Conservation (phyloP, 176 grass and related monocot genomes). For the Triticum turgidum region DNA sequence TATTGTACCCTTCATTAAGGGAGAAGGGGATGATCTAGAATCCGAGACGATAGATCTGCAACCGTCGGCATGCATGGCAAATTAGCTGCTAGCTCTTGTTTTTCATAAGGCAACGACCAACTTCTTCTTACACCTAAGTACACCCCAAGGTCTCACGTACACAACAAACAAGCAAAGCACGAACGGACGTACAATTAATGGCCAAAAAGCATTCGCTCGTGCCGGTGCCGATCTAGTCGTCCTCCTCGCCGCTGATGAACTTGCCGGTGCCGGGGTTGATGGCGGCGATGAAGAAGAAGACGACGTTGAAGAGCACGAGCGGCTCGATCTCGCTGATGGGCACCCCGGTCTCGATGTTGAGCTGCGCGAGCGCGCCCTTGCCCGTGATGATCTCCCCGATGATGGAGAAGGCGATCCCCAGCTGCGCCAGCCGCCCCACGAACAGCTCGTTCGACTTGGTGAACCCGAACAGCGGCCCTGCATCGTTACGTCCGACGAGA, state of each 20-base stretch:
- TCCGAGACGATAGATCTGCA: neutral
- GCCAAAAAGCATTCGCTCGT: neutral
- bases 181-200: neutral
- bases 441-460: conserved; percentile 71
- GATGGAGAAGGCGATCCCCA: conserved; percentile 73
- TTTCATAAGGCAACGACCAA: neutral
- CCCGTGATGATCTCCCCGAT: conserved; percentile 71
- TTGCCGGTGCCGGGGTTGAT: conserved; percentile 67
- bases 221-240: conserved; percentile 27
- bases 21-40: neutral
- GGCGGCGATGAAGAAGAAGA: conserved; percentile 74
- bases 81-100: neutral
- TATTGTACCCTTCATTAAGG: neutral
- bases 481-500: neutral
- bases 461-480: conserved; percentile 62
- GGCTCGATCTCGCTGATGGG: conserved; percentile 68
- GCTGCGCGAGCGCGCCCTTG: conserved; percentile 70
- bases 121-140: neutral
- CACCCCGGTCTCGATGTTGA: conserved; percentile 69
- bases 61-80: neutral
- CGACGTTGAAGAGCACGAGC: conserved; percentile 61
- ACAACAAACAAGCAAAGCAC: conserved; percentile 9
- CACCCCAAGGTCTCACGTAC: neutral
- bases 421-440: conserved; percentile 63
- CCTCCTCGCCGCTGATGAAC: conserved; percentile 43